Evolutionary conservation across 23 red algal species (phyloP).

Genomic region (Gracilariopsis chorda): DNA sequence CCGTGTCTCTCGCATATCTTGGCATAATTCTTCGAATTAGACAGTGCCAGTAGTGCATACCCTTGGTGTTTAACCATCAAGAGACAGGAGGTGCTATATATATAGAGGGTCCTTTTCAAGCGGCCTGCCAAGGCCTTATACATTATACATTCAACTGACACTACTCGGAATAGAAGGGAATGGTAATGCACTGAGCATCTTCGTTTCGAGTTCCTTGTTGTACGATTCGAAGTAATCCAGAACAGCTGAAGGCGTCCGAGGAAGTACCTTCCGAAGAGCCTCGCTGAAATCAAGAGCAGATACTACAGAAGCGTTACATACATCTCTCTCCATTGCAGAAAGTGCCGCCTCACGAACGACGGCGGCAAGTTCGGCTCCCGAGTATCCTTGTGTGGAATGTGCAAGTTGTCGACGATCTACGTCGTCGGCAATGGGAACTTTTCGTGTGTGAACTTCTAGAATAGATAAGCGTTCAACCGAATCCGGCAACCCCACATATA

Average conservation of each 20-base stretch:
- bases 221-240: conserved; percentile 66
- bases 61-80: too few species aligned
- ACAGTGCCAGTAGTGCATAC: too few species aligned
- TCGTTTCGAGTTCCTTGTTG: background rate
- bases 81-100: too few species aligned
- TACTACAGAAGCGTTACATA: conserved; percentile 35
- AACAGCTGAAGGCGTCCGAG: conserved; percentile 40
- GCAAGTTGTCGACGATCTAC: conserved; percentile 35
- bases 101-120: too few species aligned
- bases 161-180: too few species aligned
- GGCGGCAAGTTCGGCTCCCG: conserved; percentile 90
- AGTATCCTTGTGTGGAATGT: conserved; percentile 25
- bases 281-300: conserved; percentile 31
- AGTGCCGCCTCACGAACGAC: conserved; percentile 87
- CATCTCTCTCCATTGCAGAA: conserved; percentile 75
- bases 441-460: conserved; percentile 62
- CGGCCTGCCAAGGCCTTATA: too few species aligned
- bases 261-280: conserved; percentile 38
- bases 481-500: conserved; percentile 89
- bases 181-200: background rate
- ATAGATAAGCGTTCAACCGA: conserved; percentile 60
- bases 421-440: conserved; percentile 62
- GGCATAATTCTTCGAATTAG: too few species aligned
- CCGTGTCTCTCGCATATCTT: too few species aligned
- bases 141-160: too few species aligned